These are phyloP conservation scores for Yarrowia yakushimensis DNA, from an alignment of 805 yeast genomes.

Conservation along the genomic window DNA sequence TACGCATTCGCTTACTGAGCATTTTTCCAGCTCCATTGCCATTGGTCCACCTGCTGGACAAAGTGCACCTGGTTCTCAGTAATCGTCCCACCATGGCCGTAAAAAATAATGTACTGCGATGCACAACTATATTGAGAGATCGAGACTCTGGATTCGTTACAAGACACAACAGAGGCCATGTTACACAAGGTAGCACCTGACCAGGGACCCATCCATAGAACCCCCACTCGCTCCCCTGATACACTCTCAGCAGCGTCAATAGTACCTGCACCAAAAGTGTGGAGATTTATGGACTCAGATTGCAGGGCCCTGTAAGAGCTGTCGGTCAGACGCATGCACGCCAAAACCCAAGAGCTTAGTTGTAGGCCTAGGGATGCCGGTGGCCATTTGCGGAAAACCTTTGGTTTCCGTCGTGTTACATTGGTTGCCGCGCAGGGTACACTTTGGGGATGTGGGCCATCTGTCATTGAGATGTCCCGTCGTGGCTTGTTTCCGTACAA, in stretches of 20 bases:
- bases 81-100: background rate
- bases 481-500: background rate
- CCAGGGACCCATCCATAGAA: too few species aligned
- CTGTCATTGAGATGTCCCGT: conserved; percentile 12
- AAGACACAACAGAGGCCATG: too few species aligned
- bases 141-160: too few species aligned
- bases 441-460: conserved; percentile 15
- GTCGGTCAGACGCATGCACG: conserved; percentile 10
- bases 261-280: conserved; percentile 17
- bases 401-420: background rate
- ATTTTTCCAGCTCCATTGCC: background rate
- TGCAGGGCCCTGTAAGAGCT: conserved; percentile 19
- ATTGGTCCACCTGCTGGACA: background rate
- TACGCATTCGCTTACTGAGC: background rate
- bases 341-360: background rate
- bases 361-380: background rate
- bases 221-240: too few species aligned
- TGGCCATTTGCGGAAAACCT: background rate
- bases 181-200: too few species aligned
- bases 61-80: background rate
- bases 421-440: conserved; percentile 12
- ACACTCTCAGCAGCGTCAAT: background rate
- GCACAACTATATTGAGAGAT: background rate
- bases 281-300: conserved; percentile 13
- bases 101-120: background rate